phyloP scores from a whole-genome alignment of 1,139 yeast genomes.

The Starmera stellimalicola region DNA sequence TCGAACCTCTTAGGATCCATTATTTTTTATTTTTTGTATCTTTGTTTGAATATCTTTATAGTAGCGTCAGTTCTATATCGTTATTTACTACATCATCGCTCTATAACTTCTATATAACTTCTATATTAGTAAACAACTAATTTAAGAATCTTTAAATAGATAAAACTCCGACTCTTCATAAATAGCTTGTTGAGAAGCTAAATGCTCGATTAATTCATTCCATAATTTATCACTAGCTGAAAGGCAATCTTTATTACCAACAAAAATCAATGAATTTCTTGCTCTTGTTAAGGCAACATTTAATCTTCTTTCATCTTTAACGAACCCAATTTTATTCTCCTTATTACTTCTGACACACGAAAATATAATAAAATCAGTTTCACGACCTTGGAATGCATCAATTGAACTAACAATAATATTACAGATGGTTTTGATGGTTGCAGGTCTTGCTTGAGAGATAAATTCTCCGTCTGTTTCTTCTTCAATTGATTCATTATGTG shows the following conservation, averaged over 20 bases:
- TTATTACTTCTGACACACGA: slow-evolving; percentile 52
- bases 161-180: slow-evolving; percentile 13
- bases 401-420: slow-evolving; percentile 62
- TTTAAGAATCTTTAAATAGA: background rate
- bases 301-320: slow-evolving; percentile 45
- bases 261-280: slow-evolving; percentile 41
- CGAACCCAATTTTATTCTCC: slow-evolving; percentile 45
- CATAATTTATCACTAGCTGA: slow-evolving; percentile 39
- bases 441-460: slow-evolving; percentile 22
- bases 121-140: background rate
- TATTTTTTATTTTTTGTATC: background rate
- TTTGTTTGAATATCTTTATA: no score
- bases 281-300: slow-evolving; percentile 62
- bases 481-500: slow-evolving; percentile 36
- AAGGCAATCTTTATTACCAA: slow-evolving; percentile 49
- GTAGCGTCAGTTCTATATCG: no score
- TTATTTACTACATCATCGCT: no score
- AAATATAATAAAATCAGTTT: slow-evolving; percentile 47
- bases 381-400: slow-evolving; percentile 63
- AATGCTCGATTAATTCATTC: slow-evolving; percentile 39
- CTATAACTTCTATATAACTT: background rate
- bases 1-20: slow-evolving; percentile 1
- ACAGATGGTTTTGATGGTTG: slow-evolving; percentile 51
- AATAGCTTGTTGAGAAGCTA: slow-evolving; percentile 19
- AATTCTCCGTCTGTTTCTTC: slow-evolving; percentile 48